Conservation (phyloP, 1,284 basidiomycete species). For the Sparassis latifolia region DNA sequence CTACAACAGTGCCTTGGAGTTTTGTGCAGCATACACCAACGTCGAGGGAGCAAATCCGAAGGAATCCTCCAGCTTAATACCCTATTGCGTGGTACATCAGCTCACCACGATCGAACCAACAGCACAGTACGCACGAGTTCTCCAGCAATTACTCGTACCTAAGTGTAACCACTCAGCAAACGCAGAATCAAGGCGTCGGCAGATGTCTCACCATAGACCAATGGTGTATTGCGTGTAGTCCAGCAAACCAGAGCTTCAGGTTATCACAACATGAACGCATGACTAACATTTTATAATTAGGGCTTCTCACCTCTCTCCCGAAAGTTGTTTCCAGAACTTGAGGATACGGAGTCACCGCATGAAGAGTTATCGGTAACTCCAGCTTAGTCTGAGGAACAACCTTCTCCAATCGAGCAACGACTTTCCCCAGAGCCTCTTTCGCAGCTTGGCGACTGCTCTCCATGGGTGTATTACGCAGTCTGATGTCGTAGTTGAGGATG, state of each 20-base stretch:
- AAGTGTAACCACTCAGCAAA: not conserved
- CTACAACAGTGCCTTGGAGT: conserved; percentile 34
- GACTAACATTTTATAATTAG: not conserved
- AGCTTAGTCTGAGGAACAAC: conserved; percentile 43
- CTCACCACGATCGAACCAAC: not conserved
- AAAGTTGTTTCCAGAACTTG: conserved; percentile 73
- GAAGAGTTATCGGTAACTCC: conserved; percentile 54
- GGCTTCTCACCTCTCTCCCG: conserved; percentile 62
- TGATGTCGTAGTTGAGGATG: conserved; percentile 66
- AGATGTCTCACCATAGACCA: conserved; percentile 67
- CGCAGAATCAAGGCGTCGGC: not conserved
- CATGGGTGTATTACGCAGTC: conserved; percentile 75
- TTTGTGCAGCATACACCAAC: conserved; percentile 50
- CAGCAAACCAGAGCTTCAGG: conserved; percentile 79
- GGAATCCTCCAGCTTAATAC: conserved; percentile 57
- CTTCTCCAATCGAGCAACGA: conserved; percentile 50
- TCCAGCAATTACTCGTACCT: conserved; percentile 76
- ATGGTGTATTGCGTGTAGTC: conserved; percentile 77
- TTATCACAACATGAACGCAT: not conserved
- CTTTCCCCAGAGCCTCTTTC: conserved; percentile 43
- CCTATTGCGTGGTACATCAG: conserved; percentile 30
- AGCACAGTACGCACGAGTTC: conserved; percentile 51
- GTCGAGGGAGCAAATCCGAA: conserved; percentile 83
- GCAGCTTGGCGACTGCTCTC: conserved; percentile 62
- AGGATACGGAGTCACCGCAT: conserved; percentile 72